Evolutionary conservation across 2,329 filamentous ascomycete genomes (phyloP).

Genomic region (Epichloe typhina): DNA sequence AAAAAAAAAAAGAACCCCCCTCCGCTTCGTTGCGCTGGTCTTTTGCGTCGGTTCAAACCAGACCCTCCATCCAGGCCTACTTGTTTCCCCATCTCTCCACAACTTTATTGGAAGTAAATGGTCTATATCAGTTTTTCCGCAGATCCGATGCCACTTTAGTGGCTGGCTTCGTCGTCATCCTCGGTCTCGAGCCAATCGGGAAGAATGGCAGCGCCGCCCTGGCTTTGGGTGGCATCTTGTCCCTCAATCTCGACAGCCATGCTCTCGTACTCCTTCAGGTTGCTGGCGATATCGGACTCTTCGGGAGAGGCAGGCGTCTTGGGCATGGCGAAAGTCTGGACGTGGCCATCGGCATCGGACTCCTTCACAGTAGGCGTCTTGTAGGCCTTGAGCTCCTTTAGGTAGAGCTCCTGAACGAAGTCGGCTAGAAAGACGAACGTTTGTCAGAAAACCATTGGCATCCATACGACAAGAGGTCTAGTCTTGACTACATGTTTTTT

Average conservation of each 20-base stretch:
- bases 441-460: neutral
- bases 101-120: neutral
- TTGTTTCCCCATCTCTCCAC: neutral
- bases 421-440: conserved; percentile 50
- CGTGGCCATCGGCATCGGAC: conserved; percentile 76
- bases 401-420: conserved; percentile 94
- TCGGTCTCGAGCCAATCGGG: conserved; percentile 78
- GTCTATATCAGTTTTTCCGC: neutral
- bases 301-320: conserved; percentile 79
- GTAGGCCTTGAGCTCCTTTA: conserved; percentile 91
- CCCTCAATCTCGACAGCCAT: conserved; percentile 94
- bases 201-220: conserved; percentile 42
- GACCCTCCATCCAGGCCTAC: neutral
- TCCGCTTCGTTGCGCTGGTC: neutral
- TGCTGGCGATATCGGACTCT: conserved; percentile 82
- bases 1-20: neutral
- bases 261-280: conserved; percentile 86
- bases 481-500: neutral
- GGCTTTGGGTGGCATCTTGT: conserved; percentile 48
- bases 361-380: conserved; percentile 76
- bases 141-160: conserved; percentile 25
- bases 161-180: conserved; percentile 38
- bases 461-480: too few relatives aligned
- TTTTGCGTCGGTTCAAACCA: neutral
- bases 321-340: conserved; percentile 74